Conservation (phyloP, 768 basidiomycete species). For the Crucibulum laeve region DNA sequence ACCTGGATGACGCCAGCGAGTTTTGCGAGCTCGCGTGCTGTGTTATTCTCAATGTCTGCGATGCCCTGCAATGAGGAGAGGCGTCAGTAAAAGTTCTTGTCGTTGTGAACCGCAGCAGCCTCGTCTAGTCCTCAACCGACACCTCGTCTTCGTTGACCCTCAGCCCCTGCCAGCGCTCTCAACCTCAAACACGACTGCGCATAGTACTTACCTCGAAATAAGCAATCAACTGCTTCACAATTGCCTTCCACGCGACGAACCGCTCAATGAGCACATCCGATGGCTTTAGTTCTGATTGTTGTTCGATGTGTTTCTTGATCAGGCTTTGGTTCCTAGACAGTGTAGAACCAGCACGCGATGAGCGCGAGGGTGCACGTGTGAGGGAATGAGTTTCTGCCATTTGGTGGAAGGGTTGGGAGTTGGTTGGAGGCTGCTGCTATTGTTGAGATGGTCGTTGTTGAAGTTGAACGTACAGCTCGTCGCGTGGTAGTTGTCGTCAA, state of each 20-base stretch:
- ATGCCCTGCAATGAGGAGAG: conserved; percentile 29
- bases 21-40: conserved; percentile 88
- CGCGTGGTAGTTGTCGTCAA: no score
- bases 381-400: no score
- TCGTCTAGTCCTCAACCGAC: no score
- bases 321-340: conserved; percentile 79
- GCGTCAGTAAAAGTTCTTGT: not conserved
- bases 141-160: no score
- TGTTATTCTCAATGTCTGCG: conserved; percentile 91
- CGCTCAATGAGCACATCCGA: conserved; percentile 96
- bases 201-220: conserved; percentile 65
- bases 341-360: conserved; percentile 69
- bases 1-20: conserved; percentile 96
- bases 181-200: not conserved
- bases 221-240: conserved; percentile 92
- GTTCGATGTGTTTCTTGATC: conserved; percentile 91
- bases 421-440: no score
- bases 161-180: not conserved
- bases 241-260: conserved; percentile 92
- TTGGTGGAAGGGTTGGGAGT: no score
- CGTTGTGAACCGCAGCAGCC: no score
- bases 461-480: no score
- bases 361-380: no score
- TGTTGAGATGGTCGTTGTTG: no score
- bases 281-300: conserved; percentile 85